Evolutionary conservation across 106 monocot genomes (phyloP).

Genomic region (Acorus gramineus): DNA sequence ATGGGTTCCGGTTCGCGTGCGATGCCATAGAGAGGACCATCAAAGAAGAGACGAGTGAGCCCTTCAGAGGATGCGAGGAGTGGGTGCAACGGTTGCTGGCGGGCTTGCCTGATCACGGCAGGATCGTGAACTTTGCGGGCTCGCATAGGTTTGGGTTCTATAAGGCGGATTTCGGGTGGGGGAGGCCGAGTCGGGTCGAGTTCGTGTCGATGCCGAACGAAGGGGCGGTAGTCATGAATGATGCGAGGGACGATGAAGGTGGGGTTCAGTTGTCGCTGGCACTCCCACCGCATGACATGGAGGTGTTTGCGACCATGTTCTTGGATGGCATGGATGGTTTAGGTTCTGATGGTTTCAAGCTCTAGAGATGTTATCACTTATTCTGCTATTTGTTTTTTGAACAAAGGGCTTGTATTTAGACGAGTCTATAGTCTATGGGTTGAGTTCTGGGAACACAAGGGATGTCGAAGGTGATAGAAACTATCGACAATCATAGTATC

Average conservation of each 20-base stretch:
- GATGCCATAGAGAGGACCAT: conserved; percentile 3
- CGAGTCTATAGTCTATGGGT: too few relatives aligned
- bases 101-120: too few relatives aligned
- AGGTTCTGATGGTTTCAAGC: too few relatives aligned
- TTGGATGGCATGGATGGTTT: too few relatives aligned
- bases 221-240: conserved; percentile 13
- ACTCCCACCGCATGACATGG: not conserved
- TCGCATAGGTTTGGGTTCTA: conserved; percentile 19
- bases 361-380: too few relatives aligned
- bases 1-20: conserved; percentile 1
- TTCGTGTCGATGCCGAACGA: conserved; percentile 10
- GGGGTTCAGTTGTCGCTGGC: conserved; percentile 18
- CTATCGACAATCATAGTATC: too few relatives aligned
- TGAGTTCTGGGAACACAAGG: too few relatives aligned
- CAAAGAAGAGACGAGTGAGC: not conserved
- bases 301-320: not conserved
- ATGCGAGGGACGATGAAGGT: conserved; percentile 7
- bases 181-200: conserved; percentile 19
- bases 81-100: not conserved
- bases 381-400: too few relatives aligned
- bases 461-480: too few relatives aligned
- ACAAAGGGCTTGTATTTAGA: too few relatives aligned
- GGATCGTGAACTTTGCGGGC: conserved; percentile 2
- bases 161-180: conserved; percentile 26
- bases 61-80: not conserved